These are phyloP conservation scores for Phaeophleospora eucalypticola DNA, from an alignment of 2,329 filamentous ascomycete genomes.

Conservation along the genomic window DNA sequence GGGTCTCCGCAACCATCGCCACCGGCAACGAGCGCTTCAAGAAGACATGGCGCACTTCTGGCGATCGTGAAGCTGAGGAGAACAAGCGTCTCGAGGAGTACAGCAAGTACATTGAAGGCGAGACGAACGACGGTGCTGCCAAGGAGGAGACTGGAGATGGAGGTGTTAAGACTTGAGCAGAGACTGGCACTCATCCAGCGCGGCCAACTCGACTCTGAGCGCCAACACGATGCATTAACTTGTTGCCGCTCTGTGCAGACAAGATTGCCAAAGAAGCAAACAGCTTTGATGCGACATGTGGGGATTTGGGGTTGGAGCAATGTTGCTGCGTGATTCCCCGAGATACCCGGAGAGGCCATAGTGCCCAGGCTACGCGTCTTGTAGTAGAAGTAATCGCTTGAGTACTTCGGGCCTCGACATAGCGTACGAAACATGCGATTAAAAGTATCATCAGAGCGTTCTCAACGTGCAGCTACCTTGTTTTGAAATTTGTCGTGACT, in stretches of 20 bases:
- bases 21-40: conserved; percentile 66
- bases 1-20: conserved; percentile 56
- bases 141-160: conserved; percentile 2
- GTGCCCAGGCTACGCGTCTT: background rate
- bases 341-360: background rate
- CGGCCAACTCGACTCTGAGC: too few relatives aligned
- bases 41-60: conserved; percentile 50
- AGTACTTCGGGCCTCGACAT: background rate
- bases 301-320: background rate
- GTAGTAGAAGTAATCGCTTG: background rate
- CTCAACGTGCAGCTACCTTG: too few relatives aligned
- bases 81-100: conserved; percentile 23
- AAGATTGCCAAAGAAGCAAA: background rate
- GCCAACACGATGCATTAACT: too few relatives aligned
- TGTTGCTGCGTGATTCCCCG: background rate
- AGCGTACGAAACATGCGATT: background rate
- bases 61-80: conserved; percentile 20
- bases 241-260: too few relatives aligned
- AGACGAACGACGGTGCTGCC: conserved; percentile 1
- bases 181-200: too few relatives aligned
- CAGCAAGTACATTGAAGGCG: conserved; percentile 22
- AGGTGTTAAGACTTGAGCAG: too few relatives aligned
- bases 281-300: too few relatives aligned
- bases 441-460: too few relatives aligned
- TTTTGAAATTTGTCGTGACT: too few relatives aligned